Conservation (phyloP, 2,329 filamentous ascomycete genomes). For the Oidium heveae region DNA sequence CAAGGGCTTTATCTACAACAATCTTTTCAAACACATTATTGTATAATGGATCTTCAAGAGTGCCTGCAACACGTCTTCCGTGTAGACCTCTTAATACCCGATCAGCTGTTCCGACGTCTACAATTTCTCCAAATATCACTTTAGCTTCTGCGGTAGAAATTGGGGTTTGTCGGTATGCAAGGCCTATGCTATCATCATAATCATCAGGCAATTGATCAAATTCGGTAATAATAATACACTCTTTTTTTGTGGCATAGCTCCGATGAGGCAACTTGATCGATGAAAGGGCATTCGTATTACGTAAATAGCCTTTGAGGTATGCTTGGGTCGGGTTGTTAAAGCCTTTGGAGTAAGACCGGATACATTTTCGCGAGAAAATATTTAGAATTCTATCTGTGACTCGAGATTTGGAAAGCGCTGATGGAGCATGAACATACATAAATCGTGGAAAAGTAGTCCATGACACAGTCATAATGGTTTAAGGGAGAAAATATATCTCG, state of each 20-base stretch:
- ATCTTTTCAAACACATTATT: slow-evolving; percentile 4
- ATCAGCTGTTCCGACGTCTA: slow-evolving; percentile 23
- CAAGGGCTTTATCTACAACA: slow-evolving; percentile 23
- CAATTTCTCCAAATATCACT: slow-evolving; percentile 23
- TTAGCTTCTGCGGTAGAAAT: slow-evolving; percentile 22
- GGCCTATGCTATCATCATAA: slow-evolving; percentile 29
- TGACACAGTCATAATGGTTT: no score
- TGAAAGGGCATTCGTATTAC: no score
- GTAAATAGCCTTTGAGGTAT: no score
- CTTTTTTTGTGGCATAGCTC: background rate
- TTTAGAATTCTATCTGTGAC: background rate
- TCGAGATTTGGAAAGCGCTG: background rate
- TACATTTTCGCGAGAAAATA: background rate
- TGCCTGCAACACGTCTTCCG: slow-evolving; percentile 36
- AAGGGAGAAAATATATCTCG: no score
- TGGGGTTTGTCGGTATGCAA: slow-evolving; percentile 26
- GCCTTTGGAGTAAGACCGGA: background rate
- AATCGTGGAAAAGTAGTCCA: no score
- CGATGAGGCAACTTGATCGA: background rate
- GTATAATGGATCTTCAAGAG: slow-evolving; percentile 28
- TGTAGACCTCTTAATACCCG: slow-evolving; percentile 31
- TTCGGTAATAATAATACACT: slow-evolving; percentile 18
- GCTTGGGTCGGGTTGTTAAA: background rate
- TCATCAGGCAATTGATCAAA: slow-evolving; percentile 31
- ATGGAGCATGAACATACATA: background rate